Evolutionary conservation across 257 asterid species (phyloP), one percentile per base, ranked within the genome.

Genomic region (Anisodus tanguticus): DNA sequence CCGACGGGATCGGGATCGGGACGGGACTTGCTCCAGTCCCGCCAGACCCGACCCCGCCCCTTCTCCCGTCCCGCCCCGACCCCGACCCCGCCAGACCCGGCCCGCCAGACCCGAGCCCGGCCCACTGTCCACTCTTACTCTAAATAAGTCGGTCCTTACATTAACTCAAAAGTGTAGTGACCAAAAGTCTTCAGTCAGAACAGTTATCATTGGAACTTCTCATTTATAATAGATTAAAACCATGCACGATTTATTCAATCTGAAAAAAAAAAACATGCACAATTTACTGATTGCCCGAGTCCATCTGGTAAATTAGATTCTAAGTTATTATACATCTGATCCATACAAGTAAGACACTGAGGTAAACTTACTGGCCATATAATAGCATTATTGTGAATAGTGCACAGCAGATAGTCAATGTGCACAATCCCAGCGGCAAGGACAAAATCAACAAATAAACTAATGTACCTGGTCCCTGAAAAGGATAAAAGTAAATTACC

Each of bases 391-490:
- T 89, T 80, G 94, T 82, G 69, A 91, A 89, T 86, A 96, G 90
- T 85, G 95, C 84, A 88, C 86, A 88, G 90, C 98, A 96, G 86
- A 93, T 96, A 35, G 68, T 93, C 81, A 94, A 85, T 64, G 97
- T 97, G 88, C 92, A 93, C 60, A 94, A 89, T 74, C 98, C 99
- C 85, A 96, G 97, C 68, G 97, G 99, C 92, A 90, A 90, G 55
- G 99, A 96, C 90, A 96, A 91, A 87, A 92, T 11, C 91, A 96
- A 83, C 87, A 96, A 89, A 93, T 96, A 94, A 86, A 91, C 83
- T 86, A 96, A 83, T 37, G 99, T 93, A 88, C 98, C 98, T 81
- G 92, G 85, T 78, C 99, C 99, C 98, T 96, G 90, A 90, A 83
- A 51, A 41, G 82, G 80, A 47, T 12, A 49, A 22, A 49, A 74